phyloP scores from a whole-genome alignment of 2,329 filamentous ascomycete genomes.

The Epichloe gansuensis region DNA sequence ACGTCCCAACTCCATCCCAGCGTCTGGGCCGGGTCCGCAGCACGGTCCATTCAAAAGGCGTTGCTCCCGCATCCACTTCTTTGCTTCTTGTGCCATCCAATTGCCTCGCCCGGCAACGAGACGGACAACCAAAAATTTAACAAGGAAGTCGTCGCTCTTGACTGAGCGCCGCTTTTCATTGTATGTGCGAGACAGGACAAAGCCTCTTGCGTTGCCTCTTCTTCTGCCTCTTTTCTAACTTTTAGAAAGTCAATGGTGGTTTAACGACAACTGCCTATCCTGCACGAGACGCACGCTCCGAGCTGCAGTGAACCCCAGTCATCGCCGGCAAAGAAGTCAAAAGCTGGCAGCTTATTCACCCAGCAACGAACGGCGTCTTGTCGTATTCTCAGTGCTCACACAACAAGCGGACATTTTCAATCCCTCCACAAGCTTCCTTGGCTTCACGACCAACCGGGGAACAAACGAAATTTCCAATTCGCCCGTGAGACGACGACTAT shows the following conservation, averaged over 20 bases:
- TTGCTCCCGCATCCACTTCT: constrained; percentile 23
- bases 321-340: not conserved
- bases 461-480: not conserved
- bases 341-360: not conserved
- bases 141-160: constrained; percentile 6
- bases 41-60: constrained; percentile 29
- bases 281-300: not conserved
- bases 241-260: not conserved
- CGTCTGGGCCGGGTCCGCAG: constrained; percentile 13
- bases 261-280: not conserved
- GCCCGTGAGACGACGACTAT: constrained; percentile 2
- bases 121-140: constrained; percentile 4
- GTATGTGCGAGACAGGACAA: constrained; percentile 6
- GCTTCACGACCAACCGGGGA: not conserved
- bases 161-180: constrained; percentile 8
- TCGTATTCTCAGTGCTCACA: constrained; percentile 1
- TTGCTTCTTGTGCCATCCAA: constrained; percentile 18
- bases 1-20: constrained; percentile 18
- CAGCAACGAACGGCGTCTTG: not conserved
- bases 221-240: not conserved
- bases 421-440: not conserved
- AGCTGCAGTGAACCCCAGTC: not conserved
- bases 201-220: not conserved
- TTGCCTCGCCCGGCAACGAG: constrained; percentile 13
- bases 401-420: constrained; percentile 5